Percentiles rank a stretch among this genome's conserved stretches.
phyloP scores from a whole-genome alignment of 2,329 filamentous ascomycete genomes.

The Fusarium burgessii region DNA sequence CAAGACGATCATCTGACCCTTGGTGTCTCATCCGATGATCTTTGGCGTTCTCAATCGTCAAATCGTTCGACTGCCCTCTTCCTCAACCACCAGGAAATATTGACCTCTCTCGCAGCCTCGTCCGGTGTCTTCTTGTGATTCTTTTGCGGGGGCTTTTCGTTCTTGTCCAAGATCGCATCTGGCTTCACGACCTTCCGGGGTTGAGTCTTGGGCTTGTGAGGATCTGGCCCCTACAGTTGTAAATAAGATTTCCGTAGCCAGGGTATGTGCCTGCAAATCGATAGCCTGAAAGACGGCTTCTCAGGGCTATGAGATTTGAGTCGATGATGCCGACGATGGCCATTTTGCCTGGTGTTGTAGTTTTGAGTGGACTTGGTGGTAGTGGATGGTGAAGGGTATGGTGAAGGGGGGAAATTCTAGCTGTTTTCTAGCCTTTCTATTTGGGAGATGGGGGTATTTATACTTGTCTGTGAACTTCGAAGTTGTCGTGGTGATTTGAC shows the following conservation, averaged over 20 bases:
- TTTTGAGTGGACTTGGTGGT: background rate
- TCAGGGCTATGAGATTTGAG: background rate
- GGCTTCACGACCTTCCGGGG: background rate
- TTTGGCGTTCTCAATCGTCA: background rate
- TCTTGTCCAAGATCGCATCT: background rate
- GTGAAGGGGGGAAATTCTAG: fast-evolving
- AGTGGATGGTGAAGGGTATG: background rate
- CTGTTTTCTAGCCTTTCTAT: fast-evolving
- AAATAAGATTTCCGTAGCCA: background rate
- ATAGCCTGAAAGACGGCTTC: background rate
- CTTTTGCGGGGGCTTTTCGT: background rate
- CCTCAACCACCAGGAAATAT: background rate
- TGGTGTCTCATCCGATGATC: too few relatives aligned
- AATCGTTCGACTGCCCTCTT: background rate
- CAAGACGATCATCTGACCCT: too few relatives aligned
- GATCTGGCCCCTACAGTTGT: background rate
- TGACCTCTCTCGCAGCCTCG: background rate
- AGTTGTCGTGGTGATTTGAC: background rate
- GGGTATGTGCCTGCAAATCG: background rate
- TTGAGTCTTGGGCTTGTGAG: background rate
- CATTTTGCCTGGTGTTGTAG: background rate
- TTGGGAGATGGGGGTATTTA: background rate
- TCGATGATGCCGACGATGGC: too few relatives aligned
- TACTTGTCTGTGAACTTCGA: background rate
- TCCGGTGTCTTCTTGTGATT: background rate